Evolutionary conservation across 2,329 filamentous ascomycete genomes (phyloP), one percentile per base, ranked within the genome.

Genomic region (Microdochium trichocladiopsis): DNA sequence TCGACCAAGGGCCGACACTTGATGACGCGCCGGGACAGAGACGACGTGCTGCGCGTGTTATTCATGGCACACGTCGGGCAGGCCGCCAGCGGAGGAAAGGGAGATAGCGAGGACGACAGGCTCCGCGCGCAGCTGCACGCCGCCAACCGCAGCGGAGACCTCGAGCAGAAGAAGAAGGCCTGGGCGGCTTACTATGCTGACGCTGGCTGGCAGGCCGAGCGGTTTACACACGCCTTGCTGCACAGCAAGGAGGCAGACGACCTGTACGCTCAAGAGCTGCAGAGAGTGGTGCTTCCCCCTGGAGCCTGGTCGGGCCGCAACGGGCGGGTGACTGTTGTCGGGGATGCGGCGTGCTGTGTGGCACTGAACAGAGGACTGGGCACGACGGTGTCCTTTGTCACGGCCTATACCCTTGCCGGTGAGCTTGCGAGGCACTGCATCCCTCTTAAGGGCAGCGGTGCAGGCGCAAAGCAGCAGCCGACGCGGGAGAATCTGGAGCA

Each of bases 321-420:
- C 4, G 70, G 57, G 0, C 51, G 62, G 12, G 71, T 77, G 8
- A 69, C 70, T 0, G 60, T 78, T 0, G 50, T 80, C 0, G 78
- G 77, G 4, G 78, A 82, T 53, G 74, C 78, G 16, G 76, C 64
- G 9, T 58, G 25, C 56, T 72, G 68, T 22, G 73, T 75, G 0
- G 73, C 73, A 0, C 70, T 71, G 2, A 55, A 73, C 6, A 74
- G 73, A 0, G 78, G 78, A 0, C 72, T 76, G 66, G 77, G 77
- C 14, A 78, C 75, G 2, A 72, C 68, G 2, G 56, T 70, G 3
- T 72, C 73, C 2, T 55, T 80, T 22, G 59, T 71, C 1, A 72
- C 72, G 2, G 78, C 75, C 1, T 79, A 80, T 56, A 65, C 77
- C 0, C 68, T 82, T 1, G 78, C 77, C 1, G 75, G 76, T 2